Evolutionary conservation across 768 basidiomycete species (phyloP), one percentile per base, ranked within the genome.

Genomic region (Termitomyces sp.): DNA sequence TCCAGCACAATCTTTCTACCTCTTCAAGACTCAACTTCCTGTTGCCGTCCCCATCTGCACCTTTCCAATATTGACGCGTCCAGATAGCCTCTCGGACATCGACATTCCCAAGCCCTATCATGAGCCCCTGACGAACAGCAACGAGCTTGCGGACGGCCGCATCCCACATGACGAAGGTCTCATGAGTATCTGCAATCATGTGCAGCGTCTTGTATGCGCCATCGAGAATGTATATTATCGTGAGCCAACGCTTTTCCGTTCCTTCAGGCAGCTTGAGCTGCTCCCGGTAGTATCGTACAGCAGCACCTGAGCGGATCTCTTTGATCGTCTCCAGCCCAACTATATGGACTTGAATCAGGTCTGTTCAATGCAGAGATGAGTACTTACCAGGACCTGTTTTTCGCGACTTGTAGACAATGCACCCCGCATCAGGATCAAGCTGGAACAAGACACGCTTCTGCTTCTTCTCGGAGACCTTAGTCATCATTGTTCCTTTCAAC

Each of bases 281-380:
- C 52, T 84, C 79, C 57, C 88, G 85, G 69, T 92, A 88, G 71
- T 88, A 87, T 20, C 82, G 79, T 1, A 90, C 86, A 36, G 92
- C 87, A 5, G 81, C 69, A 15, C 89, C 91, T 0, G 87, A 81
- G 16, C 95, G 88, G 35, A 97, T 82, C 70, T 96, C 95, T 58
- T 92, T 90, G 73, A 97, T 91, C 65, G 84, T 82, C 70, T 92
- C 92, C 68, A 97, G 88, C 1, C 89, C 85, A 49, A 96, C 95
- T 96, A 51, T 33, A 40, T 51, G 20, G 39, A 7, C 16, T 50
- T 32, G 28, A 33, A 16, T 45, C 24, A 36, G 7, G 3, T 13
- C 32, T 39, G 11, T 7, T 9, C 18, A 45, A 28, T 35, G 38
- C 22, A 58, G 44, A 51, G 42, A 50, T 58, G 50, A 38, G 66